phyloP scores from a whole-genome alignment of 2,329 filamentous ascomycete genomes.

The Penicillium brevicompactum region DNA sequence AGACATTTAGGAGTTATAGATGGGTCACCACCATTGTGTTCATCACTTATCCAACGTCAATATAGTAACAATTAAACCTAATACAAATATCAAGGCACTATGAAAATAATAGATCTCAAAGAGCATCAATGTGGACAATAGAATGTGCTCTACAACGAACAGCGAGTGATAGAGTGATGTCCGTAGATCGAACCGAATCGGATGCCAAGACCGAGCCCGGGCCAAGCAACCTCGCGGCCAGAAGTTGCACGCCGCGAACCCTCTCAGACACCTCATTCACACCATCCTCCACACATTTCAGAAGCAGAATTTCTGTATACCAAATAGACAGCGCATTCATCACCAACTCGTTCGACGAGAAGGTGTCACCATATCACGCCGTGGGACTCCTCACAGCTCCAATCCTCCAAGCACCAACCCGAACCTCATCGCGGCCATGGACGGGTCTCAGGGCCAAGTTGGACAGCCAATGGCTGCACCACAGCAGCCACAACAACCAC shows the following conservation, averaged over 20 bases:
- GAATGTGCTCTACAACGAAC: too few relatives aligned
- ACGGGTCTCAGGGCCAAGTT: slow-evolving; percentile 33
- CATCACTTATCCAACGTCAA: too few relatives aligned
- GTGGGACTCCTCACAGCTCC: not conserved
- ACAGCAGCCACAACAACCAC: slow-evolving; percentile 44
- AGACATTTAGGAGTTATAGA: too few relatives aligned
- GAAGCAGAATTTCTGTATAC: not conserved
- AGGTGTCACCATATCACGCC: not conserved
- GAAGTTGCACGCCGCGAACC: slow-evolving; percentile 1
- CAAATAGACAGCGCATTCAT: too few relatives aligned
- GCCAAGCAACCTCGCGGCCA: slow-evolving; percentile 1
- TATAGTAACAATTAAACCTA: too few relatives aligned
- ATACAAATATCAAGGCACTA: too few relatives aligned
- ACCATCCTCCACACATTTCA: not conserved
- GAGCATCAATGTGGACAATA: too few relatives aligned
- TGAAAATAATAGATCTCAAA: too few relatives aligned
- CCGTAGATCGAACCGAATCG: not conserved
- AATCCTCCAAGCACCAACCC: not conserved
- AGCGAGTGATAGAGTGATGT: too few relatives aligned
- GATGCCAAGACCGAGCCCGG: slow-evolving; percentile 8
- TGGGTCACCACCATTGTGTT: too few relatives aligned
- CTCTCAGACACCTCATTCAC: too few relatives aligned
- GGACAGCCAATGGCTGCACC: slow-evolving; percentile 35
- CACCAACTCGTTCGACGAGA: not conserved
- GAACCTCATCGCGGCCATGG: slow-evolving; percentile 29